Base-by-base conservation (phyloP, 208 protist genomes). In the Trypanosoma mega region DNA sequence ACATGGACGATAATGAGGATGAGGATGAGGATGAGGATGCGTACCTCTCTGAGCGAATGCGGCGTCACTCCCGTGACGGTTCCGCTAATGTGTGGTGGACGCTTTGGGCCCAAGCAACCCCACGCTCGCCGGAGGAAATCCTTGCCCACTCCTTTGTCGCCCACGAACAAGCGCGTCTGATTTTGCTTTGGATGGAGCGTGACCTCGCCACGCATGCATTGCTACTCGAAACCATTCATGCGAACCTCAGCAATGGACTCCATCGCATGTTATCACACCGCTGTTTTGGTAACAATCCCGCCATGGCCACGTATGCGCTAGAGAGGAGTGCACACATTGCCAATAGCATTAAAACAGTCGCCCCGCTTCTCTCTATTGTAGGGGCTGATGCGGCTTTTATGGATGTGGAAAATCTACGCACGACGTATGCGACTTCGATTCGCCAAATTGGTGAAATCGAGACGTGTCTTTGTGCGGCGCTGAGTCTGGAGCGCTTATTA, bases 11-110 rank as follows among this genome's bases (percentile, higher is more conserved):
- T 63, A 66, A 72, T 49, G 64, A 64, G 20, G 33, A 12, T 54
- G 29, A 51, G 11, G 34, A 37, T n/a, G 53, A 18, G 30, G 44
- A 75, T 54, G 82, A 93, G 64, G 72, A 81, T 55, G 62, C 63
- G 16, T 90, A 86, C 61, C 63, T 93, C 12, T 93, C 87, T 1
- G 72, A 84, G 27, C 78, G 87, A 37, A 93, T 90, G 87, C 76
- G 41, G 49, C 55, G 63, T 16, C 27, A 55, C 12, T 63, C 53
- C n/a, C 39, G 50, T 5, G 36, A 69, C 31, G 53, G 36, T 2
- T 51, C 45, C 0, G 54, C 60, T 39, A 90, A 64, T 68, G 63
- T 88, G 58, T 93, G 82, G 87, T 89, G 78, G 82, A 39, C 66
- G 24, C 53, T 93, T 45, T 93, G 87, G 87, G 21, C 55, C 23